Conservation (phyloP, 768 basidiomycete species). For the Russula brevipes region DNA sequence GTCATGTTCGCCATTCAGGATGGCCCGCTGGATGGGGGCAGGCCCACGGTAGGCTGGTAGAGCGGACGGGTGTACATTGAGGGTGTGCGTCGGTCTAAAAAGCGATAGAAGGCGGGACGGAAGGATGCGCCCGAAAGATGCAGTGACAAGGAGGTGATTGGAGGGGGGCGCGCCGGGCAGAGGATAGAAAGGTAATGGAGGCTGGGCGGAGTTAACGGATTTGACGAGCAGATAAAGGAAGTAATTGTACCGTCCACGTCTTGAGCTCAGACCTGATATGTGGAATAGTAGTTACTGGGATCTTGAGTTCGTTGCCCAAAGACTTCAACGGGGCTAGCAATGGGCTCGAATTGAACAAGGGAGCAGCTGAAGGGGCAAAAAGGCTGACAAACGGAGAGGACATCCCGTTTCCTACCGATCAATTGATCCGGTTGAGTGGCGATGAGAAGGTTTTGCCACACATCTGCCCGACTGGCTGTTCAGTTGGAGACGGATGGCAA, state of each 20-base stretch:
- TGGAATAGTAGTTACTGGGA: slow-evolving; percentile 62
- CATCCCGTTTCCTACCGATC: slow-evolving; percentile 56
- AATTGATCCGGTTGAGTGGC: slow-evolving; percentile 67
- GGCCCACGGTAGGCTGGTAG: slow-evolving; percentile 86
- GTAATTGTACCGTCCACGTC: slow-evolving; percentile 51
- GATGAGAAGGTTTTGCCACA: slow-evolving; percentile 66
- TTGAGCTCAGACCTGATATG: slow-evolving; percentile 53
- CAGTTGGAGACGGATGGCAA: background rate
- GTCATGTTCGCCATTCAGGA: slow-evolving; percentile 58
- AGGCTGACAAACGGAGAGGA: slow-evolving; percentile 51
- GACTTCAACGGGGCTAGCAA: slow-evolving; percentile 63
- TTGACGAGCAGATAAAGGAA: background rate
- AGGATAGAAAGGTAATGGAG: slow-evolving; percentile 37
- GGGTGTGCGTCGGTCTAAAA: slow-evolving; percentile 53
- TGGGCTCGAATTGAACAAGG: background rate
- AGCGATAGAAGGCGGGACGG: slow-evolving; percentile 52
- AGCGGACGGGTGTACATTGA: slow-evolving; percentile 89
- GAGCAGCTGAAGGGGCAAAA: background rate
- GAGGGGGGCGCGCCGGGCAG: slow-evolving; percentile 25
- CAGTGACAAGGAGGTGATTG: slow-evolving; percentile 68
- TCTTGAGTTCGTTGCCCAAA: slow-evolving; percentile 46
- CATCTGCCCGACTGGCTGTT: slow-evolving; percentile 44
- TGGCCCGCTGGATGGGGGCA: slow-evolving; percentile 81
- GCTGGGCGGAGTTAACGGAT: slow-evolving; percentile 34
- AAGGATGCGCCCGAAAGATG: slow-evolving; percentile 88